A percentile compares a stretch with the other conserved stretches of the same genome.
Evolutionary conservation across 2,329 filamentous ascomycete species (phyloP).

Genomic region (Parasarocladium wereldwijsianum): DNA sequence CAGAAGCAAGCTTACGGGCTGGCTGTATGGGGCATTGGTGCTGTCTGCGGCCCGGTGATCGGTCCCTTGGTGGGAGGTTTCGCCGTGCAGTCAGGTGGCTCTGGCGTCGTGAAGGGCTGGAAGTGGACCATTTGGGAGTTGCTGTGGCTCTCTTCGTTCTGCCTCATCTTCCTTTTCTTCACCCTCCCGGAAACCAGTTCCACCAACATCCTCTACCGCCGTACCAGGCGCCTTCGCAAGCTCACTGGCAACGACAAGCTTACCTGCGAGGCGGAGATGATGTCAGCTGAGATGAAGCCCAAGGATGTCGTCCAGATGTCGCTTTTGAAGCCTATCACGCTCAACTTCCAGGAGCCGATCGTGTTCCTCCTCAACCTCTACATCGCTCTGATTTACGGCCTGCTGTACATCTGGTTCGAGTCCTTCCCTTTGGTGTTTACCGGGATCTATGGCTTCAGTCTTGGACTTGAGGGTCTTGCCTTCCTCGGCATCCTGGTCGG

Average conservation of each 20-base stretch:
- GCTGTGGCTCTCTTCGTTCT: constrained; percentile 8
- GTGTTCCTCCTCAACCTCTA: constrained; percentile 57
- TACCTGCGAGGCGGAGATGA: constrained; percentile 4
- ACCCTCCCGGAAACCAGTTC: constrained; percentile 12
- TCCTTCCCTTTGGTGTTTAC: constrained; percentile 44
- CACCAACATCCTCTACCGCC: constrained; percentile 10
- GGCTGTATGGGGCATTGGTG: constrained; percentile 51
- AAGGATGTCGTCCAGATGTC: constrained; percentile 5
- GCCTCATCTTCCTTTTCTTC: constrained; percentile 10
- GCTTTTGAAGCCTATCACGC: constrained; percentile 44
- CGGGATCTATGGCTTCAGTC: constrained; percentile 45
- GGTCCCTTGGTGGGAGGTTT: constrained; percentile 26
- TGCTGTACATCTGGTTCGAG: constrained; percentile 45
- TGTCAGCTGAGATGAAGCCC: constrained; percentile 6
- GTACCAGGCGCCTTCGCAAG: constrained; percentile 8
- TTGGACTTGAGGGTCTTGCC: constrained; percentile 40
- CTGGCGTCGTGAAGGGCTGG: constrained; percentile 7
- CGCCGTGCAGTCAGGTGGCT: not conserved
- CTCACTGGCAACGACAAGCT: constrained; percentile 7
- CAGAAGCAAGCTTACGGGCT: constrained; percentile 49
- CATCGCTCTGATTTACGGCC: constrained; percentile 51
- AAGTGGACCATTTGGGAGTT: constrained; percentile 13
- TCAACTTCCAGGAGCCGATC: constrained; percentile 50
- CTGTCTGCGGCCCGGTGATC: constrained; percentile 41
- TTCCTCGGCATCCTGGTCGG: constrained; percentile 51